phyloP scores from a whole-genome alignment of 1,284 basidiomycete species.

The Cutaneotrichosporon sp. region DNA sequence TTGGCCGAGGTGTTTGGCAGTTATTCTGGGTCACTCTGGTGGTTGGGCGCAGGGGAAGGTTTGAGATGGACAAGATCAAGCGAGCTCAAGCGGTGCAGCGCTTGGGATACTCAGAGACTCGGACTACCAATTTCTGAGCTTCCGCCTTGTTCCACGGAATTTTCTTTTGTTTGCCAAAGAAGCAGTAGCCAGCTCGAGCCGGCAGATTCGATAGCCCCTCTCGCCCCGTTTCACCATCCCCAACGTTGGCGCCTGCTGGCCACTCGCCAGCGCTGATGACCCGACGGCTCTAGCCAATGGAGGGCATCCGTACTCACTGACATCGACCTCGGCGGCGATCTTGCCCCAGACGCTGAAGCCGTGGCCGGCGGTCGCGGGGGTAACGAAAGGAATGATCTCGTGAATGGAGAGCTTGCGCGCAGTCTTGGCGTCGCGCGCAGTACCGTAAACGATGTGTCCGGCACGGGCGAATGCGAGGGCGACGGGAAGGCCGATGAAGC shows the following conservation, averaged over 20 bases:
- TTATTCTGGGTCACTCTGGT: neutral
- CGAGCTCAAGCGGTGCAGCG: neutral
- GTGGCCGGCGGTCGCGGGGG: constrained; percentile 50
- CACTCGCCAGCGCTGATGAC: neutral
- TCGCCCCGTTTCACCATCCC: neutral
- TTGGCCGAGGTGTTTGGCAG: neutral
- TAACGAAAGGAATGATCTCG: constrained; percentile 60
- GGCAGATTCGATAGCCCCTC: neutral
- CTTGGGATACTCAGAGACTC: neutral
- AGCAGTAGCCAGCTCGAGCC: neutral
- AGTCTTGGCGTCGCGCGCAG: constrained; percentile 54
- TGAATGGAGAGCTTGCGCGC: constrained; percentile 54
- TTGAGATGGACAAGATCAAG: neutral
- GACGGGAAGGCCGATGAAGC: constrained; percentile 58
- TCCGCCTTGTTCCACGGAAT: neutral
- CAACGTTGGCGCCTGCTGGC: neutral
- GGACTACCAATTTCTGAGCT: neutral
- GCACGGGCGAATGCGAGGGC: constrained; percentile 59
- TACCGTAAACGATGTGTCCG: constrained; percentile 60
- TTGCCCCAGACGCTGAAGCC: constrained; percentile 50
- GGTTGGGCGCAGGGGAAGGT: neutral
- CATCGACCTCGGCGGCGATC: constrained; percentile 56
- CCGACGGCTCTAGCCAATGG: neutral
- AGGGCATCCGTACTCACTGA: constrained; percentile 51
- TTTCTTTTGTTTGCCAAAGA: neutral